Evolutionary conservation across 192 early-diverging fungal species (phyloP).

Genomic region (Funneliformis geosporum): DNA sequence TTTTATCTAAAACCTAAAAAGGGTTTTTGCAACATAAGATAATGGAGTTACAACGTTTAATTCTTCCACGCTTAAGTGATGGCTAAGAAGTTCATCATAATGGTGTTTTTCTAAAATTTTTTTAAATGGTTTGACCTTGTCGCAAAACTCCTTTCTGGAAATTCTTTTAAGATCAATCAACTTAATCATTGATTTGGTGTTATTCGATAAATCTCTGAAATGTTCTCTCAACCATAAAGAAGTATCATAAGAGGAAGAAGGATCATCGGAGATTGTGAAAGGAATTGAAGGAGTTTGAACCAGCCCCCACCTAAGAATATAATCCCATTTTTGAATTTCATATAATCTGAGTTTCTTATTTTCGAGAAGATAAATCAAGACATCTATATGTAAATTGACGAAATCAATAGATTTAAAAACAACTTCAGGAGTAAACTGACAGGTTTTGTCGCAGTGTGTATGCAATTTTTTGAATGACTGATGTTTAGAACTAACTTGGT

Average conservation of each 20-base stretch:
- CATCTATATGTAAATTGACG: not conserved
- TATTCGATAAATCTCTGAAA: not conserved
- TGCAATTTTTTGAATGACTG: not conserved
- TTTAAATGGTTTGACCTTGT: not conserved
- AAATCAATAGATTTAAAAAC: not conserved
- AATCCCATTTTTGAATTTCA: not conserved
- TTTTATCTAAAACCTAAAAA: too few species aligned
- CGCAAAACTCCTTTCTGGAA: not conserved
- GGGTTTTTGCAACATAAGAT: too few species aligned
- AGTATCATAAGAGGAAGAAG: not conserved
- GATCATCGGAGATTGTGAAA: not conserved
- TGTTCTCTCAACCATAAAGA: not conserved
- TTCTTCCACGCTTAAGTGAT: not conserved
- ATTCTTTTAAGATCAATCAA: not conserved
- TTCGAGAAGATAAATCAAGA: not conserved
- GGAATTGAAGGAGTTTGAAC: not conserved
- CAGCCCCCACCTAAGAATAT: not conserved
- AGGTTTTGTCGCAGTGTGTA: not conserved
- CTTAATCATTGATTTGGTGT: not conserved
- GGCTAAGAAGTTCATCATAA: not conserved
- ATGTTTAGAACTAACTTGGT: not conserved
- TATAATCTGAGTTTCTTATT: not conserved
- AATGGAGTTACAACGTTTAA: too few species aligned
- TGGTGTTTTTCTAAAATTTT: not conserved
- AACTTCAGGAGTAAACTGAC: not conserved